Percentiles rank a stretch among this genome's conserved stretches.
These are phyloP conservation scores for Pythium insidiosum DNA, from an alignment of 352 stramenopile genomes.

Conservation along the genomic window DNA sequence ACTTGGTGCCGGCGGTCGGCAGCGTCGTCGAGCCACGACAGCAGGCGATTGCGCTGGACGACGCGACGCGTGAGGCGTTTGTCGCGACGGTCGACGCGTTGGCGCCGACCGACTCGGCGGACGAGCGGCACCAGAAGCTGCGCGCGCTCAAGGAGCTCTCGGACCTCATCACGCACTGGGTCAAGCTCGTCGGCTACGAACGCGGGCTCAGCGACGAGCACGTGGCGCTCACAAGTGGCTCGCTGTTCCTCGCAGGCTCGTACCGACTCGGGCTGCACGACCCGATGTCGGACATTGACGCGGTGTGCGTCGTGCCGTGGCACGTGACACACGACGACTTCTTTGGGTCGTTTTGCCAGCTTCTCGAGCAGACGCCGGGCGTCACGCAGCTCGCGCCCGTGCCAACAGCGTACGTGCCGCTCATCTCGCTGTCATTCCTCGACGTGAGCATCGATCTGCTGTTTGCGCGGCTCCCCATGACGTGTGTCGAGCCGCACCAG, in stretches of 20 bases:
- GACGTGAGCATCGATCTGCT: conserved; percentile 89
- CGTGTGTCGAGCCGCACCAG: conserved; percentile 51
- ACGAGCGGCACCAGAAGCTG: conserved; percentile 56
- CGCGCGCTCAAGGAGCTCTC: conserved; percentile 64
- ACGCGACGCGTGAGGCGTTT: conserved; percentile 46
- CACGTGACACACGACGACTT: conserved; percentile 84
- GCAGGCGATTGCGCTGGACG: conserved; percentile 18
- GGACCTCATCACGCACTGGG: conserved; percentile 63
- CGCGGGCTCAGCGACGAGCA: conserved; percentile 61
- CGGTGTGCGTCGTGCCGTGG: conserved; percentile 72
- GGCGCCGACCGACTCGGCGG: conserved; percentile 35
- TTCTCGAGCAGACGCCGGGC: conserved; percentile 51
- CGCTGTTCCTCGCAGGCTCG: conserved; percentile 80
- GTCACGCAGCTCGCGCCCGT: conserved; percentile 78
- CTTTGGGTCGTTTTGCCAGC: conserved; percentile 64
- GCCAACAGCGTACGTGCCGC: conserved; percentile 87
- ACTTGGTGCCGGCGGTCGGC: conserved; percentile 63
- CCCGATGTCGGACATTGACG: conserved; percentile 77
- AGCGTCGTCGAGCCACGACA: conserved; percentile 42
- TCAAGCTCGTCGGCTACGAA: conserved; percentile 65
- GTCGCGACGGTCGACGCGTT: conserved; percentile 42
- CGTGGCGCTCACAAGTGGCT: conserved; percentile 63
- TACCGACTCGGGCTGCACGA: conserved; percentile 81
- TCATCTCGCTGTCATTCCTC: conserved; percentile 88
- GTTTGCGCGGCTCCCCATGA: conserved; percentile 75